Evolutionary conservation across 1,284 basidiomycete genomes (phyloP).

Genomic region (Boletus mariae): DNA sequence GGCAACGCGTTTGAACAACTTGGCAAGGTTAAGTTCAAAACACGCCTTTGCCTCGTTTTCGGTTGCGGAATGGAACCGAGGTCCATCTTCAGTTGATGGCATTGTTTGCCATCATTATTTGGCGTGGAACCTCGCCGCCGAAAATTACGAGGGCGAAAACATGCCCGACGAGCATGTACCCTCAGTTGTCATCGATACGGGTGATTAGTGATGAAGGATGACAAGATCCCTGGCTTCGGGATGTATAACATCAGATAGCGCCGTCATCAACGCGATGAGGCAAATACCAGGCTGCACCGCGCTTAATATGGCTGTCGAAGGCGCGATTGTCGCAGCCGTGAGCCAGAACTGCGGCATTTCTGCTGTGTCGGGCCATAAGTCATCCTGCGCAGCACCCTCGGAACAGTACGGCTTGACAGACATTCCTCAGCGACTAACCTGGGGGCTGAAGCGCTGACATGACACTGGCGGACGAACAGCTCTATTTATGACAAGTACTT

Average conservation of each 20-base stretch:
- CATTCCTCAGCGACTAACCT: background rate
- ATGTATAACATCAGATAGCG: background rate
- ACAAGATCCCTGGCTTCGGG: background rate
- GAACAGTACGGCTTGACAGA: background rate
- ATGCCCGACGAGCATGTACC: background rate
- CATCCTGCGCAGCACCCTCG: background rate
- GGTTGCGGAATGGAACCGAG: slow-evolving; percentile 18
- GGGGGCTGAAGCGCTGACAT: background rate
- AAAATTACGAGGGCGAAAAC: background rate
- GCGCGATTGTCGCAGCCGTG: background rate
- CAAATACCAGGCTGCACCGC: no score
- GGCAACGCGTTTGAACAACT: background rate
- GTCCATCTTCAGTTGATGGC: slow-evolving; percentile 2
- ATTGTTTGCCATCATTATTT: background rate
- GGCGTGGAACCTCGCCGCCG: background rate
- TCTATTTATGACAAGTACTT: slow-evolving; percentile 6
- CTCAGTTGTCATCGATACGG: background rate
- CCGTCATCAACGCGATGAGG: background rate
- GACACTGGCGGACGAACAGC: background rate
- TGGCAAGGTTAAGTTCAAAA: slow-evolving; percentile 21
- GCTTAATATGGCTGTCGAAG: no score
- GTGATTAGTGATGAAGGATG: background rate
- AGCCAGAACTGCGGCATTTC: background rate
- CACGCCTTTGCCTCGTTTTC: slow-evolving; percentile 26
- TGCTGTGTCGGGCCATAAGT: background rate